Conservation (phyloP, 2,329 filamentous ascomycete genomes). For the Zasmidium cellare region DNA sequence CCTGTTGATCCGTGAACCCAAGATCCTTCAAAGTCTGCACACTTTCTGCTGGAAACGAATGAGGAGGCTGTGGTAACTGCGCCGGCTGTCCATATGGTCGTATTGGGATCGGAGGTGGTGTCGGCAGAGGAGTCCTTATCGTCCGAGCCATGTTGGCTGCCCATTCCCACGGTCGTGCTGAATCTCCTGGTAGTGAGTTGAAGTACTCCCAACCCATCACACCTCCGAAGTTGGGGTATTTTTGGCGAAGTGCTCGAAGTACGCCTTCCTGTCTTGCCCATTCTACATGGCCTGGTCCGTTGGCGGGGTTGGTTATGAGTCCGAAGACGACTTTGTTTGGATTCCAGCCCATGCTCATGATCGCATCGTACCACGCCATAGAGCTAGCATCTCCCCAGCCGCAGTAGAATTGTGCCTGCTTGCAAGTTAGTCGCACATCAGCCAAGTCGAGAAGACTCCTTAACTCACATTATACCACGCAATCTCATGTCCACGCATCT, state of each 20-base stretch:
- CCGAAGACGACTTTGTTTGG: slow-evolving; percentile 75
- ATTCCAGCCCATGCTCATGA: slow-evolving; percentile 66
- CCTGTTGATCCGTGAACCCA: slow-evolving; percentile 48
- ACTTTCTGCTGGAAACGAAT: slow-evolving; percentile 43
- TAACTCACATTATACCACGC: slow-evolving; percentile 70
- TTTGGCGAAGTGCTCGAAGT: slow-evolving; percentile 56
- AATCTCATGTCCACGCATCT: slow-evolving; percentile 64
- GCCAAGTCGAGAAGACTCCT: not conserved
- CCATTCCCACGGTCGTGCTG: slow-evolving; percentile 72
- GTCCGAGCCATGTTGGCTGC: slow-evolving; percentile 63
- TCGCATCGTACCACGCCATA: slow-evolving; percentile 53
- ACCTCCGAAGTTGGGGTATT: slow-evolving; percentile 73
- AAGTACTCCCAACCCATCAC: slow-evolving; percentile 97
- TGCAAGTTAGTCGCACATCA: slow-evolving; percentile 1
- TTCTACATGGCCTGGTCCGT: slow-evolving; percentile 60
- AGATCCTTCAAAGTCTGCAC: slow-evolving; percentile 46
- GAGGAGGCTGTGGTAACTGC: slow-evolving; percentile 34
- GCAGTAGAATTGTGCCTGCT: slow-evolving; percentile 78
- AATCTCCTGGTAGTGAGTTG: slow-evolving; percentile 70
- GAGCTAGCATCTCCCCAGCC: slow-evolving; percentile 72
- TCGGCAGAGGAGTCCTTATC: slow-evolving; percentile 36
- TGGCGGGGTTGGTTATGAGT: slow-evolving; percentile 73
- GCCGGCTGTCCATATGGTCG: slow-evolving; percentile 29
- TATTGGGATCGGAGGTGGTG: slow-evolving; percentile 30
- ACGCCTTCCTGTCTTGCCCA: slow-evolving; percentile 59